Conservation (phyloP, 768 basidiomycete species). For the Aureoboletus auriporus region DNA sequence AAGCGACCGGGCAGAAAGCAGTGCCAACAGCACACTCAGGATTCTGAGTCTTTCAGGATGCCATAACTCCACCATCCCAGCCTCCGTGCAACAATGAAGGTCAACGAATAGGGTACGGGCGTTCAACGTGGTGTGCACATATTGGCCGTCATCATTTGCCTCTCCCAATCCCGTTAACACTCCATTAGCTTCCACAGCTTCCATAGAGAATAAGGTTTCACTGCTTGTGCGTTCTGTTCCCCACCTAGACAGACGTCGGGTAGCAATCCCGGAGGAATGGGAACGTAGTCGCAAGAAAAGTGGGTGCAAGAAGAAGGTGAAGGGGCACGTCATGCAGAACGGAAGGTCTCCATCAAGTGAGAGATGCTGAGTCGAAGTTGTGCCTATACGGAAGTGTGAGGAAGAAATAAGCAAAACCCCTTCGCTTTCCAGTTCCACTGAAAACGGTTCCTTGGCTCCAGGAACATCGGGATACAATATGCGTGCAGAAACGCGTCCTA, state of each 20-base stretch:
- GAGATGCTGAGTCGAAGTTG: constrained; percentile 12
- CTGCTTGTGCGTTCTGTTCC: constrained; percentile 37
- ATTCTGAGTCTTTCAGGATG: constrained; percentile 53
- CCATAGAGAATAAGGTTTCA: constrained; percentile 57
- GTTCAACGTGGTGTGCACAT: constrained; percentile 37
- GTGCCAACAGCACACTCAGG: constrained; percentile 47
- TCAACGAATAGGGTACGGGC: constrained; percentile 41
- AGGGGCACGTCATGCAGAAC: constrained; percentile 41
- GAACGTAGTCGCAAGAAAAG: constrained; percentile 51
- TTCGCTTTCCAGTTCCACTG: constrained; percentile 54
- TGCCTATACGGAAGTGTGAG: constrained; percentile 38
- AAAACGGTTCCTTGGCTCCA: constrained; percentile 41
- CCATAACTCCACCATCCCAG: constrained; percentile 65
- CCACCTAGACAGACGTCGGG: constrained; percentile 25
- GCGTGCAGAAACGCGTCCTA: constrained; percentile 49
- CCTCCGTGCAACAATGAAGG: constrained; percentile 50
- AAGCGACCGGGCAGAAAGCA: constrained; percentile 25
- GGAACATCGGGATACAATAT: constrained; percentile 43
- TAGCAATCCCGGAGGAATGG: constrained; percentile 21
- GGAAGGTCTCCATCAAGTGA: constrained; percentile 36
- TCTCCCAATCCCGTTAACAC: constrained; percentile 45
- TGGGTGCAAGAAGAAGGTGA: constrained; percentile 45
- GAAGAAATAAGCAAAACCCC: constrained; percentile 43
- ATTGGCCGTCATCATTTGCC: constrained; percentile 43
- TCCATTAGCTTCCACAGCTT: constrained; percentile 47